Evolutionary conservation across 225 moss, liverwort and hornwort genomes (phyloP).

Genomic region (Pseudisothecium myosuroides): DNA sequence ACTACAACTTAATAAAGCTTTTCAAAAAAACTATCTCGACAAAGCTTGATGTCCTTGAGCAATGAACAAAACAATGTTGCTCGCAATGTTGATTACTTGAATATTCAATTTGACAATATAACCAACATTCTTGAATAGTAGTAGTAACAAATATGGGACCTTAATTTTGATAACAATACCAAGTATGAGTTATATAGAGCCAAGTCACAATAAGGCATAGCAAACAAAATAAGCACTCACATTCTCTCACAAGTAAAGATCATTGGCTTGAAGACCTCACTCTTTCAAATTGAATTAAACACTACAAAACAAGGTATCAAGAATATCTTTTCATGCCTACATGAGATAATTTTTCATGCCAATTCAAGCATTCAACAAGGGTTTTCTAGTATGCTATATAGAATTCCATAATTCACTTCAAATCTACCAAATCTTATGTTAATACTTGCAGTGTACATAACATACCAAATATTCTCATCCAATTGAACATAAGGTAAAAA

Average conservation of each 20-base stretch:
- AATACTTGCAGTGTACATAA: no score
- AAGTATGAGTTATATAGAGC: neutral
- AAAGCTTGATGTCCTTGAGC: neutral
- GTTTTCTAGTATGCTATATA: neutral
- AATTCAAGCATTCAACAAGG: neutral
- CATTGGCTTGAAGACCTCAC: neutral
- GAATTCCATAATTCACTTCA: neutral
- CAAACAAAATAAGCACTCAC: neutral
- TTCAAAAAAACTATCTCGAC: neutral
- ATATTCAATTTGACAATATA: neutral
- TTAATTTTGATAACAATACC: neutral
- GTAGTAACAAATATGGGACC: neutral
- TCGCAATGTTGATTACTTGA: neutral
- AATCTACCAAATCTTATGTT: neutral
- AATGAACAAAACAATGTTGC: no score
- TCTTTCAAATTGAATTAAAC: neutral
- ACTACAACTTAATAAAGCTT: neutral
- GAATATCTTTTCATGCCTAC: neutral
- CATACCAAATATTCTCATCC: neutral
- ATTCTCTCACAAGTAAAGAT: neutral
- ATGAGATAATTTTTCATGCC: rapidly evolving
- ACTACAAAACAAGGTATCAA: neutral
- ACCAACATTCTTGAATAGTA: neutral
- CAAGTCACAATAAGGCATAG: neutral
- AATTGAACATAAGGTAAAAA: neutral